Evolutionary conservation across 2,329 filamentous ascomycete genomes (phyloP).

Genomic region (Aspergillus sp.): DNA sequence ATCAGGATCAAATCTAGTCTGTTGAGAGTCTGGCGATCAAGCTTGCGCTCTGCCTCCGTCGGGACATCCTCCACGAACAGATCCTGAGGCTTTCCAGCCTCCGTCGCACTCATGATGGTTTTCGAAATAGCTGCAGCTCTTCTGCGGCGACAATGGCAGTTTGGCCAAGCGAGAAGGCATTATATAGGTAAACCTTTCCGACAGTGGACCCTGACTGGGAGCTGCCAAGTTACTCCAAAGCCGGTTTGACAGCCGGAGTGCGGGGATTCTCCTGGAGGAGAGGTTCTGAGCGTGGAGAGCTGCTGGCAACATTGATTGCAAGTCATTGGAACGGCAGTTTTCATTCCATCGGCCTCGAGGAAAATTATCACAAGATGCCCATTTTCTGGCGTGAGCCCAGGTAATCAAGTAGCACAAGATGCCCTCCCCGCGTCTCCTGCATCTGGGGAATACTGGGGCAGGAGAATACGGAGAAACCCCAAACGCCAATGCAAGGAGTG

Average conservation of each 20-base stretch:
- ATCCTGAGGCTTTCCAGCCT: slow-evolving; percentile 8
- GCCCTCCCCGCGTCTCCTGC: background rate
- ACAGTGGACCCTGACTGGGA: background rate
- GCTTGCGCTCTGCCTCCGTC: slow-evolving; percentile 9
- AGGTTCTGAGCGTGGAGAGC: background rate
- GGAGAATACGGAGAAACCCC: background rate
- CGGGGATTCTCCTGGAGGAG: background rate
- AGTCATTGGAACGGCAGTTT: background rate
- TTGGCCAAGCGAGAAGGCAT: too few species aligned
- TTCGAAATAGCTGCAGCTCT: background rate
- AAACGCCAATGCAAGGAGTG: background rate
- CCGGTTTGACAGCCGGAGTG: background rate
- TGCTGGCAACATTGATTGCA: background rate
- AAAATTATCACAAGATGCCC: too few species aligned
- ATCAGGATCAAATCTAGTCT: slow-evolving; percentile 15
- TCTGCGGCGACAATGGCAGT: too few species aligned
- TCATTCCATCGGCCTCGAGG: background rate
- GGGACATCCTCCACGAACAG: slow-evolving; percentile 10
- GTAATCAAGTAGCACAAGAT: background rate
- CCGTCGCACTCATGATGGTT: background rate
- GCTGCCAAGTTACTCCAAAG: background rate
- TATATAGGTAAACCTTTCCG: background rate
- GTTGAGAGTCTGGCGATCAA: slow-evolving; percentile 12
- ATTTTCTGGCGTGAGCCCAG: too few species aligned
- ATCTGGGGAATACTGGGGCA: background rate